These are phyloP conservation scores for Melampsora allii-populina DNA, from an alignment of 1,284 basidiomycete species.

Conservation along the genomic window DNA sequence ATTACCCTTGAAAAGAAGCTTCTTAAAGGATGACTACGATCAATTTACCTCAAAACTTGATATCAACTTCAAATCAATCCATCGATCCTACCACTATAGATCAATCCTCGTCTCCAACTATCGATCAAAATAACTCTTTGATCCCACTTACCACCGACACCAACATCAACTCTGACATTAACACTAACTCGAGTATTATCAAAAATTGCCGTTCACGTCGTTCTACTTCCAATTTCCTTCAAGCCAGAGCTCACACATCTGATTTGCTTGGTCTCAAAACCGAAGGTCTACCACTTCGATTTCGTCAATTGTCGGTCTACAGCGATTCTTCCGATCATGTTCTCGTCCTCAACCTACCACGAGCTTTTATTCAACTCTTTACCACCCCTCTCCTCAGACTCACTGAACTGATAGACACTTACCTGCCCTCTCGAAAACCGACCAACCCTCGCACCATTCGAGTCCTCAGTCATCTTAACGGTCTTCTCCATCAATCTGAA, in stretches of 20 bases:
- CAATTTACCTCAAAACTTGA: too few species aligned
- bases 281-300: slow-evolving; percentile 29
- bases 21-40: too few species aligned
- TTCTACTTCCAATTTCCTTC: background rate
- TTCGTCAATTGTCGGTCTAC: slow-evolving; percentile 25
- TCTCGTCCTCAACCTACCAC: slow-evolving; percentile 15
- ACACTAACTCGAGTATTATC: too few species aligned
- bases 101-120: too few species aligned
- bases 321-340: slow-evolving; percentile 20
- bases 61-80: too few species aligned
- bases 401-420: background rate
- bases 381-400: background rate
- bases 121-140: too few species aligned
- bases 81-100: too few species aligned
- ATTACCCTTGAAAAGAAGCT: too few species aligned
- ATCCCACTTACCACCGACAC: too few species aligned
- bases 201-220: too few species aligned
- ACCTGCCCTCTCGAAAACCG: background rate
- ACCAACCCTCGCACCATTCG: slow-evolving; percentile 3
- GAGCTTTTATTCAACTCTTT: slow-evolving; percentile 2
- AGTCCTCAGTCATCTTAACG: slow-evolving; percentile 23
- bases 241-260: background rate
- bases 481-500: slow-evolving; percentile 44
- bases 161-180: too few species aligned
- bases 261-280: slow-evolving; percentile 26